Percentiles rank a stretch among this genome's conserved stretches.
Evolutionary conservation across 345 rosid genomes (phyloP).

Genomic region (Clausena lansium): DNA sequence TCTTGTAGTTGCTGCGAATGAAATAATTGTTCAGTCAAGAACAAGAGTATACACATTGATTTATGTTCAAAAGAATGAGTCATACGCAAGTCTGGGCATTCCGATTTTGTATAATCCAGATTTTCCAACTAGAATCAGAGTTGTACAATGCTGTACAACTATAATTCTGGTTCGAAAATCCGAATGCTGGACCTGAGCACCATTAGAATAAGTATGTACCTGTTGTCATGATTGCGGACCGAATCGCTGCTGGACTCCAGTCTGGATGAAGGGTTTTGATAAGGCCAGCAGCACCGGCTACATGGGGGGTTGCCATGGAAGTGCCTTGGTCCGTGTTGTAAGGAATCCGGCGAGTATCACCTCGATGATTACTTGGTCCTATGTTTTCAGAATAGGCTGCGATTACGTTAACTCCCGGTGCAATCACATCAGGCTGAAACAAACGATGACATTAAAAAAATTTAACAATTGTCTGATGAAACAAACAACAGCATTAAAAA

Average conservation of each 20-base stretch:
- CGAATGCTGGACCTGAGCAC: too few species aligned
- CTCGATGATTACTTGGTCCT: slow-evolving; percentile 13
- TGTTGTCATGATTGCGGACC: slow-evolving; percentile 50
- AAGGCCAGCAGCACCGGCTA: slow-evolving; percentile 49
- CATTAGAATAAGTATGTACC: slow-evolving; percentile 19
- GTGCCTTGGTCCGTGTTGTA: slow-evolving; percentile 40
- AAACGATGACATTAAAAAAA: too few species aligned
- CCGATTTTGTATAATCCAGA: too few species aligned
- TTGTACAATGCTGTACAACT: too few species aligned
- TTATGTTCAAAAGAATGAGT: too few species aligned
- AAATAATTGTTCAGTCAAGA: not conserved
- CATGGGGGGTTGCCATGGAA: slow-evolving; percentile 60
- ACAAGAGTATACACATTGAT: too few species aligned
- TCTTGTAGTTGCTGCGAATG: not conserved
- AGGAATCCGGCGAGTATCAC: slow-evolving; percentile 32
- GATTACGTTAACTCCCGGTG: slow-evolving; percentile 48
- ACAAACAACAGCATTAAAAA: too few species aligned
- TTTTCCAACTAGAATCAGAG: too few species aligned
- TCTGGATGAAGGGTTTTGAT: slow-evolving; percentile 42
- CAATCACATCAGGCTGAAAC: slow-evolving; percentile 59
- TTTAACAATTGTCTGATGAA: slow-evolving; percentile 1
- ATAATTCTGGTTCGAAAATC: too few species aligned
- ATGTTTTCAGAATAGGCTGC: slow-evolving; percentile 37
- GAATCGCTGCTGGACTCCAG: slow-evolving; percentile 53
- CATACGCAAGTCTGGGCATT: too few species aligned